Evolutionary conservation across 192 early-diverging fungal genomes (phyloP), one percentile per base, ranked within the genome.

Genomic region (Fimicolochytrium jonesii): DNA sequence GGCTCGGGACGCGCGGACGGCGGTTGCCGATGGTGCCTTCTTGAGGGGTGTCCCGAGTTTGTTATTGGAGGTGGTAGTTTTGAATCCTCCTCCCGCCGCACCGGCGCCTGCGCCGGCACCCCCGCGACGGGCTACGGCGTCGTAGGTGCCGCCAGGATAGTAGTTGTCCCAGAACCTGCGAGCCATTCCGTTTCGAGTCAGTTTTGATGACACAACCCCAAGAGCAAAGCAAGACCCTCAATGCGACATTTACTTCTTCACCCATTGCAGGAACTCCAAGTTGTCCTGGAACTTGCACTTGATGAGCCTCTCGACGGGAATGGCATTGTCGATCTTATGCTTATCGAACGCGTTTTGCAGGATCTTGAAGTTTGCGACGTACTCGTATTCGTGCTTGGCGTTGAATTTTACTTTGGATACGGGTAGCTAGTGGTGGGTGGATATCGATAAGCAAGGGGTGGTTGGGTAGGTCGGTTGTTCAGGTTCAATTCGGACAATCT

Each of bases 271-370:
- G 68, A 98, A 95, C 82, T 97, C 94, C 53, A 98, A 83, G 71
- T 98, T 98, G 77, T 98, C 96, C 82, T 97, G 94, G 69, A 98
- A 93, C 54, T 90, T 92, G 78, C 92, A 93, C 72, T 95, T 99
- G 70, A 91, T 82, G 49, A 99, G 77, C 10, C 88, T 77, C 30
- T 95, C 87, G 10, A 94, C 92, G 34, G 92, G 92, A 45, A 99
- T 88, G 26, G 87, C 84, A 77, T 96, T 95, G 76, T 94, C 91
- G 46, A 99, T 77, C 66, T 92, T 91, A 77, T 95, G 88, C 70
- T 84, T 89, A 76, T 91, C 83, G 64, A 99, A 92, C 42, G 77
- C 75, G 60, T 76, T 75, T 64, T 97, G 96, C 25, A 99, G 84
- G 32, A 99, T 78, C 77, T 99, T 97, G 74, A 82, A 99, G 75